Conservation (phyloP, 257 asterid species). For the Solanum boliviense region DNA sequence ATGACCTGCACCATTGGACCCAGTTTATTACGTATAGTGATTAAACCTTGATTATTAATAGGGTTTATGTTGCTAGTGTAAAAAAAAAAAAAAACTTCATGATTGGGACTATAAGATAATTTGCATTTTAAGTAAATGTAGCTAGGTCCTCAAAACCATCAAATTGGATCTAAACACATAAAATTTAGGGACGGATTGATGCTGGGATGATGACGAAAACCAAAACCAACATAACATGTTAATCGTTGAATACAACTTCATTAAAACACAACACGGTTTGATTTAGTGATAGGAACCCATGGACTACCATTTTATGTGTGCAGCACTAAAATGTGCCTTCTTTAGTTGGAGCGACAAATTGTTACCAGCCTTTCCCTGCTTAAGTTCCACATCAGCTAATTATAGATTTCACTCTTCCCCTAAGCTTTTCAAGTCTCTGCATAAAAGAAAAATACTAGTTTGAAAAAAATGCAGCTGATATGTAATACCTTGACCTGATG, state of each 20-base stretch:
- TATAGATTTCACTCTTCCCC: conserved; percentile 41
- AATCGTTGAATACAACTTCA: not conserved
- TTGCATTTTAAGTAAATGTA: not conserved
- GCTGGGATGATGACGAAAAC: not conserved
- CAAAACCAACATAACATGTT: not conserved
- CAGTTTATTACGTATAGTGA: not conserved
- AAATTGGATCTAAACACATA: not conserved
- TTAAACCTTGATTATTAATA: not conserved
- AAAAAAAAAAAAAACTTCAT: not conserved
- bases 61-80: not conserved
- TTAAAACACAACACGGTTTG: not conserved
- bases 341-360: not conserved
- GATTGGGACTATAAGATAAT: not conserved
- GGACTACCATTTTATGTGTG: not conserved
- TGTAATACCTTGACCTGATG: not conserved
- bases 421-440: conserved; percentile 17
- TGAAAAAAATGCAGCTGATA: not conserved
- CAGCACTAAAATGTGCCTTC: not conserved
- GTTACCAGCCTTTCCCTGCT: not conserved
- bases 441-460: conserved; percentile 1
- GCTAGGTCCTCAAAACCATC: not conserved
- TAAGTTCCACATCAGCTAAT: conserved; percentile 17
- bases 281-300: not conserved
- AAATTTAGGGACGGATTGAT: not conserved
- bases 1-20: not conserved